Conservation (phyloP, 148 eudicot species). For the Fagopyrum tataricum region DNA sequence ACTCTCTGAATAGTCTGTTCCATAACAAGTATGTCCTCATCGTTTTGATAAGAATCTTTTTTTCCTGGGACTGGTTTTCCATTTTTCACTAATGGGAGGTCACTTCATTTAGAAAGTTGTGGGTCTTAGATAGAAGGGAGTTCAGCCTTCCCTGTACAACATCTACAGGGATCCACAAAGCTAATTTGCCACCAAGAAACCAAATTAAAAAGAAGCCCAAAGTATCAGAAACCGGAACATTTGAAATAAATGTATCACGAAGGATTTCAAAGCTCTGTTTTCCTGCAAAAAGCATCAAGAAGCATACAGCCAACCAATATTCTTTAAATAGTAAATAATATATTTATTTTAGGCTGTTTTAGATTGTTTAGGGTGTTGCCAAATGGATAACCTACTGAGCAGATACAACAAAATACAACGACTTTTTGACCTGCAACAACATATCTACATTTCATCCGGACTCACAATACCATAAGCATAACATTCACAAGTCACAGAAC, state of each 20-base stretch:
- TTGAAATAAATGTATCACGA: conserved; percentile 69
- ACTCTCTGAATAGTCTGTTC: conserved; percentile 58
- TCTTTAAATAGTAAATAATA: background rate
- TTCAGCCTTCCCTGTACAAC: conserved; percentile 60
- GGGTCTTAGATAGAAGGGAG: conserved; percentile 69
- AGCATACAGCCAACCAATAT: background rate
- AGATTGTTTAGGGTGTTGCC: no score
- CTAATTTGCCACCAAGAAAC: no score
- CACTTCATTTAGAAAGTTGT: conserved; percentile 59
- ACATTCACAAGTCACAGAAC: background rate
- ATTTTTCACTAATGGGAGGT: conserved; percentile 63
- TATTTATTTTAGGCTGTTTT: background rate
- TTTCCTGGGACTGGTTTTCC: conserved; percentile 37
- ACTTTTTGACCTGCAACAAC: conserved; percentile 44
- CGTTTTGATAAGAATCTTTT: conserved; percentile 32
- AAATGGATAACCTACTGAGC: conserved; percentile 51
- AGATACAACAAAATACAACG: conserved; percentile 20
- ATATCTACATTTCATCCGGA: conserved; percentile 11
- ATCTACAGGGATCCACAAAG: conserved; percentile 44
- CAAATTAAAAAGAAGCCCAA: no score
- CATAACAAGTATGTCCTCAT: conserved; percentile 48
- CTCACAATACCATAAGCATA: conserved; percentile 1
- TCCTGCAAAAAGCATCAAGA: conserved; percentile 33
- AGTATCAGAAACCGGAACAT: conserved; percentile 61
- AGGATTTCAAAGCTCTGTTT: conserved; percentile 56